Evolutionary conservation across 257 asterid genomes (phyloP).

Genomic region (Coffea eugenioides): DNA sequence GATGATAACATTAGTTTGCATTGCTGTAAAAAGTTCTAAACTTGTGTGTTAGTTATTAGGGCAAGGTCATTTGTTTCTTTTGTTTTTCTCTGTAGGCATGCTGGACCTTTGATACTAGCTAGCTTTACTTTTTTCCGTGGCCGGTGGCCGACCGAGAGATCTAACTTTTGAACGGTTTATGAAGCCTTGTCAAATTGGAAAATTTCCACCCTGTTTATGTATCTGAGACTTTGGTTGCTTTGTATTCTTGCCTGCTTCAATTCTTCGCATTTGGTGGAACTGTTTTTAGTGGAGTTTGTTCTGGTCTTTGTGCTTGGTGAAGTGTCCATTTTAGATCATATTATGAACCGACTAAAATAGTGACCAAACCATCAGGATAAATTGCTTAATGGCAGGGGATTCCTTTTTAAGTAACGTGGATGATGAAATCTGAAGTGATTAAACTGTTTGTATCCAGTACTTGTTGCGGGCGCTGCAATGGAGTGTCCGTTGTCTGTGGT

Average conservation of each 20-base stretch:
- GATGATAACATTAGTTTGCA: neutral
- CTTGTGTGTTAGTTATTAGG: neutral
- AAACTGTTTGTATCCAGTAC: neutral
- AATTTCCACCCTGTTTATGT: neutral
- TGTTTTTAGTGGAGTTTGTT: neutral
- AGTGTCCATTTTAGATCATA: neutral
- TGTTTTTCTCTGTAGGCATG: neutral
- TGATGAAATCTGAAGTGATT: neutral
- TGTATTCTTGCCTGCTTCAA: neutral
- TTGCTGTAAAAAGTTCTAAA: neutral
- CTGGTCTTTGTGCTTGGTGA: neutral
- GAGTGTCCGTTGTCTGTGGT: neutral
- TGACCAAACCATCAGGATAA: neutral
- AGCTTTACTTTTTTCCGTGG: neutral
- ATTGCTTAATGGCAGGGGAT: neutral
- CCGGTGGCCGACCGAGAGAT: neutral
- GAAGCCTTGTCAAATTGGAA: neutral
- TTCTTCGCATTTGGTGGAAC: neutral
- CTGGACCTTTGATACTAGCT: neutral
- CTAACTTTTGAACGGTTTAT: neutral
- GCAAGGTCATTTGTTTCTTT: neutral
- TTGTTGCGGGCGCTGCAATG: neutral
- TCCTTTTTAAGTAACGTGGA: neutral
- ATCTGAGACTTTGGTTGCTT: neutral
- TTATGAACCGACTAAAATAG: neutral